Conservation (phyloP, 257 asterid genomes). For the Gentiana straminea region DNA sequence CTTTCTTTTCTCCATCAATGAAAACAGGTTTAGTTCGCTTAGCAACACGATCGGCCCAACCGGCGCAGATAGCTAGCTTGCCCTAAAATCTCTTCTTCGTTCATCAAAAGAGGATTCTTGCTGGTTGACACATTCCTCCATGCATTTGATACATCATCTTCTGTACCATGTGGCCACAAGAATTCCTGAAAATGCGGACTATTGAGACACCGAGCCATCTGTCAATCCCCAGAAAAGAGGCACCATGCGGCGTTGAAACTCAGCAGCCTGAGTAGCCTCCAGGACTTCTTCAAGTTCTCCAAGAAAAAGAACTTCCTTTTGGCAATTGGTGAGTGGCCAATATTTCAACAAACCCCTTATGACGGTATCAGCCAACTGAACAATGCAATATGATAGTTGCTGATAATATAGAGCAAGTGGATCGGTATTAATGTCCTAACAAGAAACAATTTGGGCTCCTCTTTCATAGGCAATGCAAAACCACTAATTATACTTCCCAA, state of each 20-base stretch:
- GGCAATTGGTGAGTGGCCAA: constrained; percentile 75
- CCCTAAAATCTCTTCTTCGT: constrained; percentile 73
- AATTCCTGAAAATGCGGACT: constrained; percentile 19
- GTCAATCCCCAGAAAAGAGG: no score
- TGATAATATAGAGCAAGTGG: constrained; percentile 43
- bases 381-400: constrained; percentile 53
- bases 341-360: constrained; percentile 66
- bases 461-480: constrained; percentile 79
- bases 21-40: constrained; percentile 41
- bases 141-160: constrained; percentile 51
- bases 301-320: constrained; percentile 64
- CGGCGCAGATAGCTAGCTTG: constrained; percentile 68
- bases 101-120: constrained; percentile 47
- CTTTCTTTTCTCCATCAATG: constrained; percentile 44
- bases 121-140: constrained; percentile 42
- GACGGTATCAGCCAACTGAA: constrained; percentile 55
- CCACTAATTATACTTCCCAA: constrained; percentile 80
- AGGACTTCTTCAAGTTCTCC: no score
- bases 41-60: constrained; percentile 87
- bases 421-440: constrained; percentile 66
- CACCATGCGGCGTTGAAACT: no score
- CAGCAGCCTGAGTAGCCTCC: no score
- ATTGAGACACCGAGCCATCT: no score
- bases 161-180: constrained; percentile 58
- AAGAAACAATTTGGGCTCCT: constrained; percentile 79